Conservation (phyloP, 768 basidiomycete genomes). For the Thelephora ganbajun region DNA sequence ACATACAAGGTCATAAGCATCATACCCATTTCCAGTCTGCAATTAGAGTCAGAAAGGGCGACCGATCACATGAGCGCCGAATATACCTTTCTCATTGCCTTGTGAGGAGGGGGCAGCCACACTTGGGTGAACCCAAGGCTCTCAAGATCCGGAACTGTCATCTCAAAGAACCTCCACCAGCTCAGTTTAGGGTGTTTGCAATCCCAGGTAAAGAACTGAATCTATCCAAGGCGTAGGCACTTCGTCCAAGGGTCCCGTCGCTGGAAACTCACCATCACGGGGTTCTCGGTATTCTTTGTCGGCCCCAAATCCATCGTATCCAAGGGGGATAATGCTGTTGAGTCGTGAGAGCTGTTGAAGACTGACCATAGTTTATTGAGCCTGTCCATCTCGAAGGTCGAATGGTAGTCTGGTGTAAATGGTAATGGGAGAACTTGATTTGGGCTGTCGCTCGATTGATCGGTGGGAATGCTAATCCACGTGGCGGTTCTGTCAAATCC, state of each 20-base stretch:
- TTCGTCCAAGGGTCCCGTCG: neutral
- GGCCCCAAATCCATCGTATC: too few species aligned
- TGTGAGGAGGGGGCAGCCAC: slow-evolving; percentile 78
- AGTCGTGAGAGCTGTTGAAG: too few species aligned
- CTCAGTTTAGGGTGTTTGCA: slow-evolving; percentile 37
- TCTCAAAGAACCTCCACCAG: slow-evolving; percentile 73
- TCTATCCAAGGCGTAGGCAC: slow-evolving; percentile 18
- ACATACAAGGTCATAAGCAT: slow-evolving; percentile 72
- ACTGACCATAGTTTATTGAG: too few species aligned
- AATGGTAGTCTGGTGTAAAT: too few species aligned
- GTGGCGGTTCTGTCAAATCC: too few species aligned
- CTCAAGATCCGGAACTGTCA: slow-evolving; percentile 46
- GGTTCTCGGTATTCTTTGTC: neutral
- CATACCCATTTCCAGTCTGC: slow-evolving; percentile 66
- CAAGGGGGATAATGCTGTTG: too few species aligned
- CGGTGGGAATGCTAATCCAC: too few species aligned
- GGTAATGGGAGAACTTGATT: too few species aligned
- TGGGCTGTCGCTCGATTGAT: too few species aligned
- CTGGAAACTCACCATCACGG: neutral
- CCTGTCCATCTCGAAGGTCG: too few species aligned
- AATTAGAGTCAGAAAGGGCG: neutral
- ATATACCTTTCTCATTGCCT: slow-evolving; percentile 49
- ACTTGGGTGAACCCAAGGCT: slow-evolving; percentile 65
- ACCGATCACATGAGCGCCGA: neutral
- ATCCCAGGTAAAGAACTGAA: slow-evolving; percentile 86